Evolutionary conservation across 2,329 filamentous ascomycete genomes (phyloP), one percentile per base, ranked within the genome.

Genomic region (Boeremia lycopersici): DNA sequence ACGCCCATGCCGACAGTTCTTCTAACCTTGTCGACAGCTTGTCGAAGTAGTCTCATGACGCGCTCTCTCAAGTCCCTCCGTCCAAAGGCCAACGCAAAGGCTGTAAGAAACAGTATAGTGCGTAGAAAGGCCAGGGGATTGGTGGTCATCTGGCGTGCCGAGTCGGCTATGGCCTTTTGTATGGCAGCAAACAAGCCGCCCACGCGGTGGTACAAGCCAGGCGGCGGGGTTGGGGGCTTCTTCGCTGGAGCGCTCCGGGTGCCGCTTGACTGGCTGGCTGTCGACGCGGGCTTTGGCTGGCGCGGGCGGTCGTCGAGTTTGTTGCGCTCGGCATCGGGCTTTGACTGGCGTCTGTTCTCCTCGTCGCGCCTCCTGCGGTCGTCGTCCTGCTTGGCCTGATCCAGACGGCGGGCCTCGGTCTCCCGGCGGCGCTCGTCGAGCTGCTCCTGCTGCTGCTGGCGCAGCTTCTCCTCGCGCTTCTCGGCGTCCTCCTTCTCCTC

Each of bases 1-100:
- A 96, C 90, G 2, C 93, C 95, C 93, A 98, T 98, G 1, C 93
- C 93, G 4, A 93, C 88, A 0, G 95, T 98, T 40, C 86, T 83
- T 72, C 85, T 86, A 35, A 96, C 79, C 78, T 96, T 97, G 49
- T 85, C 84, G 91, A 91, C 96, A 9, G 86, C 86, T 26, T 83
- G 80, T 34, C 83, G 84, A 38, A 96, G 70, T 33, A 92, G 79
- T 50, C 87, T 82, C 71, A 86, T 83, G 31, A 97, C 75, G 61
- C 89, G 84, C 62, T 96, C 87, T 35, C 93, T 84, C 12, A 96
- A 79, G 69, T 89, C 88, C 66, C 85, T 83, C 65, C 90, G 84
- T 53, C 90, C 89, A 56, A 97, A 79, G 60, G 95, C 85, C 59
- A 93, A 76, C 28, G 96, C 70, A 57, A 99, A 82, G 2, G 90